A percentile compares a stretch with the other conserved stretches of the same genome.
These are phyloP conservation scores for Fusarium citri DNA, from an alignment of 2,329 filamentous ascomycete genomes.

Conservation along the genomic window DNA sequence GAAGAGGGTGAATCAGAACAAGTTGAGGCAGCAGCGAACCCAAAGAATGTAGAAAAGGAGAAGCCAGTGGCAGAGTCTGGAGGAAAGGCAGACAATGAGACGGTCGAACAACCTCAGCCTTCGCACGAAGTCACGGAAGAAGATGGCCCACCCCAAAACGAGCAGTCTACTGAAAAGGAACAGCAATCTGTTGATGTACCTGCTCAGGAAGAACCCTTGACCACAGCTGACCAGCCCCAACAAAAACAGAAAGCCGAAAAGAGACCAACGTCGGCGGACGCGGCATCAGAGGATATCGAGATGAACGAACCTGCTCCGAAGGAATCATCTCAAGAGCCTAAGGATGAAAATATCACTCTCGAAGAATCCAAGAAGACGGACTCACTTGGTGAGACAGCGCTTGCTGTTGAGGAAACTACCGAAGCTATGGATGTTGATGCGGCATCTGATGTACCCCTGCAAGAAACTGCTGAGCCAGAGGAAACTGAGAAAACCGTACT, in stretches of 20 bases:
- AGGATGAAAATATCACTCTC: neutral
- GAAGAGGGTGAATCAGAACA: neutral
- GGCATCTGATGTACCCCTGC: neutral
- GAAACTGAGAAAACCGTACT: constrained; percentile 10
- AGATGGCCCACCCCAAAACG: neutral
- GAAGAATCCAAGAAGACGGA: constrained; percentile 1
- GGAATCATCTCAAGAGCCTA: constrained; percentile 2
- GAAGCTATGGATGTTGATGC: constrained; percentile 44
- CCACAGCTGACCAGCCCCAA: neutral
- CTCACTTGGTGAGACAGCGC: neutral
- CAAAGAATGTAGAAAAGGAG: neutral
- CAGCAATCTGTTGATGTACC: neutral
- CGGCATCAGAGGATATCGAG: constrained; percentile 20
- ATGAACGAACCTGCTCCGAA: constrained; percentile 2
- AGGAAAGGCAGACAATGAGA: constrained; percentile 1
- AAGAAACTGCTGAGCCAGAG: constrained; percentile 1
- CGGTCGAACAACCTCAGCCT: constrained; percentile 2
- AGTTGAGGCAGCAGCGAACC: neutral
- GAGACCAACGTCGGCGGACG: neutral
- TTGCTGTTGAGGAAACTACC: constrained; percentile 3
- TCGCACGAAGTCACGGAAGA: neutral
- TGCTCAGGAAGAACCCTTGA: neutral
- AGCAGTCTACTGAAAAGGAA: constrained; percentile 4
- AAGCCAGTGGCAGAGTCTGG: neutral
- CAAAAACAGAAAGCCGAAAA: neutral